Evolutionary conservation across 306 rosid genomes (phyloP).

Genomic region (Comarum palustre): DNA sequence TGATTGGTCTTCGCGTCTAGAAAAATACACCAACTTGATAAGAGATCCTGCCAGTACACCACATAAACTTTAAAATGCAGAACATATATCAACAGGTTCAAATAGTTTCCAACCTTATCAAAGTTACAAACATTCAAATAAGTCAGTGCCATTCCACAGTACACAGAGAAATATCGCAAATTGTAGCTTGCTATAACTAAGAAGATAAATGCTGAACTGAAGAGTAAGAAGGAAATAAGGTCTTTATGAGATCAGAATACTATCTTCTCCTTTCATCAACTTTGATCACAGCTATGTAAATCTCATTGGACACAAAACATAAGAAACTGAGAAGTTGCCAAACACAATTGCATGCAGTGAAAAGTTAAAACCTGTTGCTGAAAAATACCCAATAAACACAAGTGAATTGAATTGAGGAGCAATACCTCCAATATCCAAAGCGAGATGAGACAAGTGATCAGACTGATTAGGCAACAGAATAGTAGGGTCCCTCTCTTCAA

Average conservation of each 20-base stretch:
- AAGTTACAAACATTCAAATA: neutral
- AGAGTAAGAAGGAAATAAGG: neutral
- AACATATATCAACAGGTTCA: neutral
- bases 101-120: neutral
- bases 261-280: neutral
- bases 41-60: slow-evolving; percentile 67
- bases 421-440: slow-evolving; percentile 93
- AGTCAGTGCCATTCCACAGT: neutral
- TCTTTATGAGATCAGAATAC: neutral
- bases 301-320: neutral
- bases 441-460: slow-evolving; percentile 84
- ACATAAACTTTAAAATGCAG: neutral
- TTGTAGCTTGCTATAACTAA: neutral
- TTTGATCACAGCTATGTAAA: neutral
- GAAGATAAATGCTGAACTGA: slow-evolving; percentile 16
- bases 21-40: slow-evolving; percentile 93
- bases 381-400: slow-evolving; percentile 8
- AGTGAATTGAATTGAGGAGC: neutral
- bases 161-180: neutral
- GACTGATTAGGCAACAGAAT: slow-evolving; percentile 94
- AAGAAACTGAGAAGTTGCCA: neutral
- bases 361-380: neutral
- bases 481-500: slow-evolving; percentile 82
- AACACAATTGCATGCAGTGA: slow-evolving; percentile 6
- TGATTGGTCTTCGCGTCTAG: slow-evolving; percentile 77